Percentiles rank a stretch among this genome's conserved stretches.
These are phyloP conservation scores for Colletotrichum acutatum DNA, from an alignment of 2,329 filamentous ascomycete genomes.

Conservation along the genomic window DNA sequence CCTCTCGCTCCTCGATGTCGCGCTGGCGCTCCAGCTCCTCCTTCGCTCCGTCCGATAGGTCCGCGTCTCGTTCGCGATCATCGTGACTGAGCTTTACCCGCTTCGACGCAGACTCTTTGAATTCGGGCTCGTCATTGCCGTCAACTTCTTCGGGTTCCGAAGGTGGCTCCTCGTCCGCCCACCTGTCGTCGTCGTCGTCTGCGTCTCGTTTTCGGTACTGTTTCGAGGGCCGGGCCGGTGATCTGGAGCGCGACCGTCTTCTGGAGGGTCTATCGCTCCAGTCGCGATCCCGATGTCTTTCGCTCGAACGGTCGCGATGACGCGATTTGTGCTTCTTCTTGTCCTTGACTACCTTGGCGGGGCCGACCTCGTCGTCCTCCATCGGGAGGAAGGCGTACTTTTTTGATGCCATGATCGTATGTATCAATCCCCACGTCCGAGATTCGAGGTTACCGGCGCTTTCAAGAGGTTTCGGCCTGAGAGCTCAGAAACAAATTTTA, in stretches of 20 bases:
- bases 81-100: constrained; percentile 73
- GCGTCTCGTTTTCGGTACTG: constrained; percentile 55
- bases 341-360: constrained; percentile 61
- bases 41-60: constrained; percentile 69
- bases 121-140: constrained; percentile 65
- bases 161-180: constrained; percentile 79
- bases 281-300: constrained; percentile 52
- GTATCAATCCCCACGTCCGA: not conserved
- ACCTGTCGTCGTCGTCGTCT: constrained; percentile 75
- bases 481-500: not conserved
- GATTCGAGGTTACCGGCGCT: not conserved
- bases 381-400: constrained; percentile 76
- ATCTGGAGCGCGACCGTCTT: constrained; percentile 45
- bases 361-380: constrained; percentile 71
- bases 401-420: constrained; percentile 60
- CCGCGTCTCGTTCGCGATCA: constrained; percentile 50
- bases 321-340: constrained; percentile 58
- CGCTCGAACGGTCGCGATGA: constrained; percentile 45
- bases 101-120: constrained; percentile 77
- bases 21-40: constrained; percentile 69
- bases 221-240: constrained; percentile 51
- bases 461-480: not conserved
- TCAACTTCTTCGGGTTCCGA: constrained; percentile 51
- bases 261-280: constrained; percentile 41
- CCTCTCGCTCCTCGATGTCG: constrained; percentile 81